phyloP scores from a whole-genome alignment of 305 asterid genomes.

The Ruellia speciosa region DNA sequence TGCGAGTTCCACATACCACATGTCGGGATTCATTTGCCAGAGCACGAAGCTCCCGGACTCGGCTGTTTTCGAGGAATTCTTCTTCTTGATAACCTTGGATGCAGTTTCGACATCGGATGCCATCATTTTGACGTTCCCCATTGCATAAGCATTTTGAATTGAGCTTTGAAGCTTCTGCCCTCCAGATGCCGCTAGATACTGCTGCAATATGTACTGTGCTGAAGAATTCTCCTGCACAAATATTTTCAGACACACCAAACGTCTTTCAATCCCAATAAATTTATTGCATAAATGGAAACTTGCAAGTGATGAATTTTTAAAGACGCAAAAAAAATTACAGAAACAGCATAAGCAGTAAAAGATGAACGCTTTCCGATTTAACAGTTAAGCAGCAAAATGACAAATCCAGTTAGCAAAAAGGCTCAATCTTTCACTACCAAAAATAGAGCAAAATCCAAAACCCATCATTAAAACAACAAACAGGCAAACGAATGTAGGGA shows the following conservation, averaged over 20 bases:
- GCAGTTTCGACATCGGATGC: constrained; percentile 85
- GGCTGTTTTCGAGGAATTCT: constrained; percentile 53
- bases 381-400: no score
- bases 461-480: not conserved
- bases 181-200: constrained; percentile 85
- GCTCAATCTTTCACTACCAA: no score
- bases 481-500: not conserved
- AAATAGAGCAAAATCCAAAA: not conserved
- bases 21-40: constrained; percentile 92
- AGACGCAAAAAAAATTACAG: no score
- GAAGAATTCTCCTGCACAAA: constrained; percentile 72
- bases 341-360: no score
- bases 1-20: constrained; percentile 89
- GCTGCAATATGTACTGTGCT: constrained; percentile 91
- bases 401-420: no score
- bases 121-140: constrained; percentile 83
- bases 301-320: no score
- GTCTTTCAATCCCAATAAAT: not conserved
- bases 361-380: no score
- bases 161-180: constrained; percentile 75
- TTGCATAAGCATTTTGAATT: constrained; percentile 75
- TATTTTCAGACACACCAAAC: constrained; percentile 1
- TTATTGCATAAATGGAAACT: not conserved
- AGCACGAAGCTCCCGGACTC: constrained; percentile 83
- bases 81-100: constrained; percentile 68